Evolutionary conservation across 1,139 yeast genomes (phyloP), one percentile per base, ranked within the genome.

Genomic region (Pneumocystis sp.): DNA sequence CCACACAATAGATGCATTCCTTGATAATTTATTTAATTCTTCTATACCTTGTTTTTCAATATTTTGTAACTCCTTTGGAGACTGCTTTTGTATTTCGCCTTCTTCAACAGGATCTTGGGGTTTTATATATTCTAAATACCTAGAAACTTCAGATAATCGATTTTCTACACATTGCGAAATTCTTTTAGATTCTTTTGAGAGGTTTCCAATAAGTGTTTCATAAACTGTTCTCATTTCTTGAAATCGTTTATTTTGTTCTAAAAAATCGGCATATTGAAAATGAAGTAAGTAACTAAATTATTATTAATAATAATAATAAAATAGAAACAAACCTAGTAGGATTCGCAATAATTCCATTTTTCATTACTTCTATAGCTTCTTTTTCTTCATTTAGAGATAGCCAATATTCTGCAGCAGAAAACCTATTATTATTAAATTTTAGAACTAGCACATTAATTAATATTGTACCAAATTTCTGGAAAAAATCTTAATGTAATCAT

Each of bases 381-480:
- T 74, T 71, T 34, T 74, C 75, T 40, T 74, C 73, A 0, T 72
- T 68, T 12, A 35, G 19, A 59, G 65, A 34, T 15, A 62, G n/a
- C 34, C 42, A 34, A 21, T 61, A 40, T 25, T 61, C 63, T 3
- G 25, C 59, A 10, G 63, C 59, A 61, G 61, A 59, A 59, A 42
- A 59, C 61, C 61, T 59, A 39, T 10, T 6, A 21, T 59, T 12
- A 59, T 39, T 39, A 21, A 31, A 37, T 60, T 56, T 65, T 68
- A 3, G 65, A 65, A 10, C 70, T 66, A 6, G 69, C 65, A 15
- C 76, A 75, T 68, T 76, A 80, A 57, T 75, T 75, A 1, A 79
- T 79, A 66, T 86, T 85, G 74, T 85, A 90, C 97, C 97, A 93
- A 56, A 88, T 76, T 72, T 89, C 95, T 0, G 97, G 89, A 61